These are phyloP conservation scores for Boletellus emodensis DNA, from an alignment of 768 basidiomycete genomes.

Conservation along the genomic window DNA sequence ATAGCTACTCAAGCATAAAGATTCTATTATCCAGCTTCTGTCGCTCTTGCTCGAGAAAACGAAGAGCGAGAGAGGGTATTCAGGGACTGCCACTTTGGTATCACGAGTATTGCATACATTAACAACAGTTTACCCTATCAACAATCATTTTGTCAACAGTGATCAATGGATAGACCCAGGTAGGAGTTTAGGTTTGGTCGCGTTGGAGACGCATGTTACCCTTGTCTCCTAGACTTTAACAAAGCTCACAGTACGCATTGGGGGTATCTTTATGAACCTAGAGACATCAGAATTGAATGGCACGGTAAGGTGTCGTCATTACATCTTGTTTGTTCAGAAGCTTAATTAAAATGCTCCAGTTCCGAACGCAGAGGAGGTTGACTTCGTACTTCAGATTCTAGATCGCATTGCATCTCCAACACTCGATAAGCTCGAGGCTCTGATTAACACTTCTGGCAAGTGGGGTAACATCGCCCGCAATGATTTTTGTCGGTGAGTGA, in stretches of 20 bases:
- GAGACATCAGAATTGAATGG: constrained; percentile 86
- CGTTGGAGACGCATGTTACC: constrained; percentile 6
- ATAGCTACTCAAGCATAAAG: constrained; percentile 68
- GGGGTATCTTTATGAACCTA: constrained; percentile 74
- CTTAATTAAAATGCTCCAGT: constrained; percentile 34
- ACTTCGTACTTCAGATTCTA: constrained; percentile 75
- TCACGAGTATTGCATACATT: constrained; percentile 72
- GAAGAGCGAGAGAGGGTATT: constrained; percentile 86
- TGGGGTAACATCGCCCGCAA: constrained; percentile 71
- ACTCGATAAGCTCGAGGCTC: constrained; percentile 59
- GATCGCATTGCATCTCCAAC: constrained; percentile 63
- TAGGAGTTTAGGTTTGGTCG: constrained; percentile 30
- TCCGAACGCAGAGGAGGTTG: constrained; percentile 56
- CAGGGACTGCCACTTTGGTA: constrained; percentile 72
- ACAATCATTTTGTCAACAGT: constrained; percentile 76
- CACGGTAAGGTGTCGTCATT: constrained; percentile 48
- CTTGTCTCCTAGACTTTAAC: constrained; percentile 49
- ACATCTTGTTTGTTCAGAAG: constrained; percentile 8
- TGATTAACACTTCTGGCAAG: constrained; percentile 48
- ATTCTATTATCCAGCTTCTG: constrained; percentile 60
- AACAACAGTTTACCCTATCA: constrained; percentile 69
- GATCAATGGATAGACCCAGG: constrained; percentile 77
- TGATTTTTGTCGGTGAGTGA: constrained; percentile 75
- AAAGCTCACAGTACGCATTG: constrained; percentile 62
- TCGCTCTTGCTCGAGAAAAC: constrained; percentile 69